phyloP scores from a whole-genome alignment of 805 yeast genomes.

The Lachancea lanzarotensis region DNA sequence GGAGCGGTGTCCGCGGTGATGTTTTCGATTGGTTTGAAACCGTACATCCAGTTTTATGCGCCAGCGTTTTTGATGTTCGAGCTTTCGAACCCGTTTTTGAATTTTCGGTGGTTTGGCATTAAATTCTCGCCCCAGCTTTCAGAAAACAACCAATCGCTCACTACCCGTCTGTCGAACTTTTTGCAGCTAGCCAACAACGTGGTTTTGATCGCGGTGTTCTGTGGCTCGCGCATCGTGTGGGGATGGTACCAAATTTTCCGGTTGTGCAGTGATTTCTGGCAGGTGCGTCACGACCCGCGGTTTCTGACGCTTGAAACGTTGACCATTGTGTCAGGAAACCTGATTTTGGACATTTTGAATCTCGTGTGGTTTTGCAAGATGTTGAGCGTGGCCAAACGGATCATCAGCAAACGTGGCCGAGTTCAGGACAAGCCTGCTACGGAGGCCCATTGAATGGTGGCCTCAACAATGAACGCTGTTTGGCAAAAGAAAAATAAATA shows the following conservation, averaged over 20 bases:
- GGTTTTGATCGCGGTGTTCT: constrained; percentile 57
- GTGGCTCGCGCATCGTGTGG: constrained; percentile 68
- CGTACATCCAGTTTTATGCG: constrained; percentile 70
- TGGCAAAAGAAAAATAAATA: no score
- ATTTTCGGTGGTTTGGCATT: constrained; percentile 74
- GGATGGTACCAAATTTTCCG: constrained; percentile 63
- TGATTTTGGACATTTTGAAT: constrained; percentile 58
- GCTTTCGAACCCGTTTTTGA: constrained; percentile 82
- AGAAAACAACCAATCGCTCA: constrained; percentile 8
- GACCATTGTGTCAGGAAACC: constrained; percentile 41
- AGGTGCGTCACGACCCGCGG: constrained; percentile 36
- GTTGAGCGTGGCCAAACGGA: constrained; percentile 55
- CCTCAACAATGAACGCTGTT: no score
- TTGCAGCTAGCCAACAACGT: constrained; percentile 40
- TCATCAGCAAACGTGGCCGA: constrained; percentile 18
- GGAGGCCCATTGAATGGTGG: constrained; percentile 5
- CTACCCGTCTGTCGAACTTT: constrained; percentile 44
- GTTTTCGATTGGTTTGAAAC: constrained; percentile 55
- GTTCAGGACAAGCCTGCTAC: constrained; percentile 11
- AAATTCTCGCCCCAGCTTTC: constrained; percentile 20
- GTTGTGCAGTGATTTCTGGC: constrained; percentile 43
- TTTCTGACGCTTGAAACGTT: constrained; percentile 38
- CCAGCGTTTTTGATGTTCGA: constrained; percentile 79
- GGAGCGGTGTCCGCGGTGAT: constrained; percentile 73
- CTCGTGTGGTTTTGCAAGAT: constrained; percentile 76